phyloP scores from a whole-genome alignment of 495 filamentous ascomycete species.

The Trichoderma gamsii region DNA sequence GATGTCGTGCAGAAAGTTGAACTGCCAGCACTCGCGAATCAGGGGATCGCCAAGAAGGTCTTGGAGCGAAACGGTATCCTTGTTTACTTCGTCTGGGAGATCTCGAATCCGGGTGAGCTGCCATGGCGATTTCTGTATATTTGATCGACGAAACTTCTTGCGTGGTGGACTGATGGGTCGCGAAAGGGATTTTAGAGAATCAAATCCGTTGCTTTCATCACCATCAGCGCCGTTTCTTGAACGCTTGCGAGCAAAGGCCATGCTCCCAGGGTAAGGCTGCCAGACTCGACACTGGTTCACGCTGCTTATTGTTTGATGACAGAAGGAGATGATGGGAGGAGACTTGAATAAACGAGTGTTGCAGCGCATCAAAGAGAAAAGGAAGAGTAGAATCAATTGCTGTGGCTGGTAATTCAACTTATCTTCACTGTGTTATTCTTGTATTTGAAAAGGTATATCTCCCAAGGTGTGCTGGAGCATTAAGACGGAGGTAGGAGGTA shows the following conservation, averaged over 20 bases:
- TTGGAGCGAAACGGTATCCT: slow-evolving; percentile 58
- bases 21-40: slow-evolving; percentile 82
- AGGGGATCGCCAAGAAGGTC: slow-evolving; percentile 77
- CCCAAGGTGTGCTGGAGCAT: not conserved
- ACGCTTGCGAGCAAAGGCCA: slow-evolving; percentile 20
- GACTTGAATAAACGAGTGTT: not conserved
- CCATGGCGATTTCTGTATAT: slow-evolving; percentile 53
- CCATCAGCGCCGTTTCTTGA: not conserved
- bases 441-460: not conserved
- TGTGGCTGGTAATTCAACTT: not conserved
- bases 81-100: slow-evolving; percentile 54
- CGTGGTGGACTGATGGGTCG: slow-evolving; percentile 38
- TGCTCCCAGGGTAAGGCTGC: slow-evolving; percentile 14
- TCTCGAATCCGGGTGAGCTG: slow-evolving; percentile 67
- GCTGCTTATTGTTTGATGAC: not conserved
- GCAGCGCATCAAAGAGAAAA: not conserved
- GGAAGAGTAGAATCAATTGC: not conserved
- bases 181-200: slow-evolving; percentile 26
- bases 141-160: slow-evolving; percentile 27
- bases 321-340: not conserved
- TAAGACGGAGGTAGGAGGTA: too few species aligned
- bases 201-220: not conserved
- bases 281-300: not conserved
- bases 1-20: slow-evolving; percentile 81
- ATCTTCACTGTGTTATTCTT: not conserved